These are phyloP conservation scores for Gossypium laxum DNA, from an alignment of 441 rosid species.

Conservation along the genomic window DNA sequence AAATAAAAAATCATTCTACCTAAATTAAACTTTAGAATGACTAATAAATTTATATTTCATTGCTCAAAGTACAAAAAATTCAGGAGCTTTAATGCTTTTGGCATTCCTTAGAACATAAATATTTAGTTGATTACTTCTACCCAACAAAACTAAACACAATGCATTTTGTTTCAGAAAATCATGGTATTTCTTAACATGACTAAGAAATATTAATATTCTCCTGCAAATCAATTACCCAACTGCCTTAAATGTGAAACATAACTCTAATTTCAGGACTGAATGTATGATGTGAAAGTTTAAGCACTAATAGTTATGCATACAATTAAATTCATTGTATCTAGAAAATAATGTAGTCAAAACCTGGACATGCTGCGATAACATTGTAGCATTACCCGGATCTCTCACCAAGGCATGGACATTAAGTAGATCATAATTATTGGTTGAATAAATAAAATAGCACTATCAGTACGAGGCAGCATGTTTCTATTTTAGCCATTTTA, in stretches of 20 bases:
- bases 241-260: background rate
- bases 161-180: background rate
- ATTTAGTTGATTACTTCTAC: background rate
- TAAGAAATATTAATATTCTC: background rate
- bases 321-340: background rate
- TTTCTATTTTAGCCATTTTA: background rate
- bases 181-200: background rate
- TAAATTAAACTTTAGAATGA: constrained; percentile 1
- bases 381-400: background rate
- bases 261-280: background rate
- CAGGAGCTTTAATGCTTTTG: background rate
- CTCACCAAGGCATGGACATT: background rate
- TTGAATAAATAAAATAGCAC: background rate
- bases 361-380: background rate
- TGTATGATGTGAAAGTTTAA: background rate
- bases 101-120: background rate
- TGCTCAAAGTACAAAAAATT: background rate
- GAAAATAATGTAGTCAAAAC: background rate
- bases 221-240: background rate
- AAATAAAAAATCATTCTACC: constrained; percentile 8
- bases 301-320: background rate
- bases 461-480: background rate
- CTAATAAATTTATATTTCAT: background rate
- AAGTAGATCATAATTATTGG: background rate
- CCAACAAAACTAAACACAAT: background rate